Conservation (phyloP, 148 eudicot species). For the Vaccinium corymbosum region DNA sequence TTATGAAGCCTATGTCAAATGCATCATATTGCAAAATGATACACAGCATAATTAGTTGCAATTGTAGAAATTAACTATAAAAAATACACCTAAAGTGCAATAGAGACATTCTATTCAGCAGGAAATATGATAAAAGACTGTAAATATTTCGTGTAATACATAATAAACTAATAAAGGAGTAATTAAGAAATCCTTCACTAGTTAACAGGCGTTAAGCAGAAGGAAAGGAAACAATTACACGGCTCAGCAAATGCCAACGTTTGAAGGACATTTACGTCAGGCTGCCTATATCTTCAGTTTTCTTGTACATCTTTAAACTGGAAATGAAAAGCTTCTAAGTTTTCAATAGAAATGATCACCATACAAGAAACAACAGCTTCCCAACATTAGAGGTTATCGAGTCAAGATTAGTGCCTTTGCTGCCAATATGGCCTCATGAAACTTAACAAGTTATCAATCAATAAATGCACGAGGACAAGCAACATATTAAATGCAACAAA, state of each 20-base stretch:
- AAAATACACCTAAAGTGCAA: not conserved
- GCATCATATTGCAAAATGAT: slow-evolving; percentile 88
- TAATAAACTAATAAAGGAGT: not conserved
- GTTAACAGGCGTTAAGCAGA: not conserved
- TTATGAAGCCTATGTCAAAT: slow-evolving; percentile 83
- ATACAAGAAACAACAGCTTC: slow-evolving; percentile 4
- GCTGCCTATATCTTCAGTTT: not conserved
- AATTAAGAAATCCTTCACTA: not conserved
- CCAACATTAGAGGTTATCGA: not conserved
- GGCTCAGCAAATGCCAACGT: not conserved
- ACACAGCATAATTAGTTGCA: slow-evolving; percentile 23
- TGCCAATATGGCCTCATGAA: not conserved
- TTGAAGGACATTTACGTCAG: not conserved
- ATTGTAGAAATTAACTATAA: not conserved
- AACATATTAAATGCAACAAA: not conserved
- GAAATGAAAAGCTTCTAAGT: not conserved
- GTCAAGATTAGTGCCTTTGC: not conserved
- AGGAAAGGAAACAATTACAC: not conserved
- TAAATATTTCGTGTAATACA: not conserved
- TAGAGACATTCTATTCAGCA: not conserved
- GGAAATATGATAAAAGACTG: not conserved
- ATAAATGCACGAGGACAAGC: not conserved
- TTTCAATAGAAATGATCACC: not conserved
- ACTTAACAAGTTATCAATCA: not conserved
- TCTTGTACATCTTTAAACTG: not conserved